Base-by-base conservation (phyloP, 257 asterid species). In the Solanum etuberosum region DNA sequence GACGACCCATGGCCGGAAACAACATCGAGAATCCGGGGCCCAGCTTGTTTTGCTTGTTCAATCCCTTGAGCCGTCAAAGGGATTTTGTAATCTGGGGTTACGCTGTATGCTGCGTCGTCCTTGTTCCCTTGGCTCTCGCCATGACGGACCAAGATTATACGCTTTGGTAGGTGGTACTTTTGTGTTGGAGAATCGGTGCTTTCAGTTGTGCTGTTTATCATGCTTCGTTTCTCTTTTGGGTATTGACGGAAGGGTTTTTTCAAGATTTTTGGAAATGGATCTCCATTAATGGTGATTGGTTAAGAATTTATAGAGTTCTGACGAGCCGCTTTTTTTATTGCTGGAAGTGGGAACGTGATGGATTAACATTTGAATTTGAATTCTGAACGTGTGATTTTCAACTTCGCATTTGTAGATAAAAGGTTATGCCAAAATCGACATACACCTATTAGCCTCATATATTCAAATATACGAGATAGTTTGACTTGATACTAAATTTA, bases 121-220 rank as follows among this genome's bases (percentile, higher is more conserved):
- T 90, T 92, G 90, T 96, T 96, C 1, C 98, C 98, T 86, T 94
- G 93, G 90, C 98, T 93, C 90, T 96, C 97, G 88, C 98, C 99
- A 89, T 96, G 99, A 29, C 99, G 99, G 86, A 96, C 93, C 27
- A 96, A 93, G 37, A 96, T 93, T 88, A 96, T 96, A 65, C 99
- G 95, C 91, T 96, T 96, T 1, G 99, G 99, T 21, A 94, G 93
- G 68, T 38, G 93, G 68, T 32, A 59, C 84, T 88, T 88, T 12
- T 7, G 93, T 21, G 29, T 10, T 4, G 51, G 46, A 25, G 3
- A 7, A 27, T 42, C 84, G 6, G 37, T 42, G 61, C 18, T 46
- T 48, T 18, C 85, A 80, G 29, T 51, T 80, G 68, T 80, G 2
- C 85, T 20, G 29, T 9, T 81, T 48, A 10, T 27, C 85, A 81